These are phyloP conservation scores for Gracilaria caudata DNA, from an alignment of 23 red algal species.

Conservation along the genomic window DNA sequence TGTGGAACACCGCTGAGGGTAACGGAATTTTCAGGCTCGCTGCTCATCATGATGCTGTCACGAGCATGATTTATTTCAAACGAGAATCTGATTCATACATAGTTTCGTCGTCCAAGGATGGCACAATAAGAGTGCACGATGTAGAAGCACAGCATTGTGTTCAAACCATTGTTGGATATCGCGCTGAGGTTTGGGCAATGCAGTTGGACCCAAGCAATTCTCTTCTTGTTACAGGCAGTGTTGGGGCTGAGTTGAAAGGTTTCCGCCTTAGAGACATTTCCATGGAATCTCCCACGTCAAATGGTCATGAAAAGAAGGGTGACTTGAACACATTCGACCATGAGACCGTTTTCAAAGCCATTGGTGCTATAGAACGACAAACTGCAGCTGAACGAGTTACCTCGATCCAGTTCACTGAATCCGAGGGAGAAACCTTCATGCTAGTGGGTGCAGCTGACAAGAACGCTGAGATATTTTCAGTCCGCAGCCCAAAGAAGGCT, in stretches of 20 bases:
- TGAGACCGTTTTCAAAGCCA: slow-evolving; percentile 15
- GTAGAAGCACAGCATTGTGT: slow-evolving; percentile 73
- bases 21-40: slow-evolving; percentile 72
- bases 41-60: slow-evolving; percentile 74
- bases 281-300: neutral
- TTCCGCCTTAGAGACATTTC: slow-evolving; percentile 17
- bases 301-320: neutral
- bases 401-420: slow-evolving; percentile 5
- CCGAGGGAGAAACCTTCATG: slow-evolving; percentile 25
- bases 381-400: slow-evolving; percentile 39
- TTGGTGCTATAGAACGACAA: slow-evolving; percentile 37
- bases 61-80: slow-evolving; percentile 44
- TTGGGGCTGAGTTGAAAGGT: slow-evolving; percentile 52
- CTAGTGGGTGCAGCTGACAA: slow-evolving; percentile 63
- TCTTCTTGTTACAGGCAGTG: slow-evolving; percentile 70
- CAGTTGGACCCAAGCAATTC: slow-evolving; percentile 19
- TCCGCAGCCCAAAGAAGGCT: slow-evolving; percentile 51
- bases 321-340: neutral
- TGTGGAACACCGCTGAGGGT: slow-evolving; percentile 73
- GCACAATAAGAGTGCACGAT: slow-evolving; percentile 69
- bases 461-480: slow-evolving; percentile 55
- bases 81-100: slow-evolving; percentile 18
- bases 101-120: slow-evolving; percentile 79
- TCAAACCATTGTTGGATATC: slow-evolving; percentile 86
- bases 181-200: slow-evolving; percentile 71